phyloP scores from a whole-genome alignment of 163 green algal species.

The Chlorella variabilis region DNA sequence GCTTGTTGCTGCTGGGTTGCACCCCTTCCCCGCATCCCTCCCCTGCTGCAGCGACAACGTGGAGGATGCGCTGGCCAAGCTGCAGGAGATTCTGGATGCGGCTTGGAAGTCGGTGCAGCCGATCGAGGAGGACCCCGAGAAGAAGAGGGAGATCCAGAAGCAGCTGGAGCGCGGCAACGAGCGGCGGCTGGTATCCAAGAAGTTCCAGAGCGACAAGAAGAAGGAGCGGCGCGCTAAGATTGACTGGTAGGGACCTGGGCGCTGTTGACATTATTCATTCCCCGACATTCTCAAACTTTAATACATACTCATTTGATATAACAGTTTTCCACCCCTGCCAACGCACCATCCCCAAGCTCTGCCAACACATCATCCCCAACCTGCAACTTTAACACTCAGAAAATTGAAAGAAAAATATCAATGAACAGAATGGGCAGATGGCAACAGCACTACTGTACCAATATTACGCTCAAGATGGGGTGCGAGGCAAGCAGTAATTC shows the following conservation, averaged over 20 bases:
- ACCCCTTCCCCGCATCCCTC: not conserved
- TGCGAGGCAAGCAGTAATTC: no score
- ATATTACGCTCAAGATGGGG: no score
- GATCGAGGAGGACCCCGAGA: conserved; percentile 78
- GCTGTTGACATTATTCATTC: no score
- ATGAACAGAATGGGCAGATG: no score
- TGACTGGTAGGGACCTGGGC: conserved; percentile 41
- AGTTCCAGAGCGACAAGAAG: conserved; percentile 63
- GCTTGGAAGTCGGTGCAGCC: conserved; percentile 75
- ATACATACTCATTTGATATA: not conserved
- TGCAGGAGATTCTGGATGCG: conserved; percentile 81
- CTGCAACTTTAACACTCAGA: no score
- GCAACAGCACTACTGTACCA: no score
- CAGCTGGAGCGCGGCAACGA: conserved; percentile 66
- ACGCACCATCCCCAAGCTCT: no score
- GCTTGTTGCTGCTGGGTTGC: no score
- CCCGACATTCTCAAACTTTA: no score
- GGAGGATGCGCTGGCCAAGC: conserved; percentile 84
- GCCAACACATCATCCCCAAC: no score
- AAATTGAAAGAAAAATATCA: no score
- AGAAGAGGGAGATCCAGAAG: conserved; percentile 72
- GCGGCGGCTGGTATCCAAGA: conserved; percentile 61
- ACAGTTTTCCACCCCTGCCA: not conserved
- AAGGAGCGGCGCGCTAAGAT: conserved; percentile 59
- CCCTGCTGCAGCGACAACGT: conserved; percentile 77